phyloP scores from a whole-genome alignment of 371 early-diverging fungal genomes.

The Funneliformis caledonium region DNA sequence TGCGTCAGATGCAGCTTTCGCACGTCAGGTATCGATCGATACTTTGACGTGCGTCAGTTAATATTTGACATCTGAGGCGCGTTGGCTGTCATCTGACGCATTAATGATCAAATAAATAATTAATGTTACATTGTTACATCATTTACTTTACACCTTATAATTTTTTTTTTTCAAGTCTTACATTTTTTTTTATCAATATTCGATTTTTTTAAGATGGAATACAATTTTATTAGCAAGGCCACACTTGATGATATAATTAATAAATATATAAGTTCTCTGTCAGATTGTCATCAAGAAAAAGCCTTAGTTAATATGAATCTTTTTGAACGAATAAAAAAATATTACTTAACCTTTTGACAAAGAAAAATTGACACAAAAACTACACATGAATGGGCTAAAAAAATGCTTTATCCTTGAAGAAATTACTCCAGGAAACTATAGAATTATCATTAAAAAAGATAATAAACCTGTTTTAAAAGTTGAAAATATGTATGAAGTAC shows the following conservation, averaged over 20 bases:
- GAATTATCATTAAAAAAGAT: background rate
- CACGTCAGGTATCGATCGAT: too few species aligned
- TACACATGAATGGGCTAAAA: background rate
- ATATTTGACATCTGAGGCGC: too few species aligned
- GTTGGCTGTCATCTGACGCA: too few species aligned
- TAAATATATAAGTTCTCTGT: background rate
- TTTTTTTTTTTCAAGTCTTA: too few species aligned
- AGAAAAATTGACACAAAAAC: background rate
- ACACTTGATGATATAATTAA: conserved; percentile 24
- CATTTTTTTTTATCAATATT: too few species aligned
- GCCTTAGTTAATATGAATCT: conserved; percentile 8
- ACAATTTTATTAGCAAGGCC: background rate
- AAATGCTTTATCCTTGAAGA: background rate
- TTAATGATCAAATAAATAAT: too few species aligned
- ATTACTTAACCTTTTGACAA: background rate
- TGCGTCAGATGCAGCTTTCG: too few species aligned
- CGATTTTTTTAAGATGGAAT: background rate
- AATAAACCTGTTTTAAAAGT: background rate
- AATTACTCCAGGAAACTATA: conserved; percentile 1
- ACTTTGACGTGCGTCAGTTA: too few species aligned
- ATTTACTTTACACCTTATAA: too few species aligned
- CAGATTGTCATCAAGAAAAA: background rate
- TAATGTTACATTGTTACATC: too few species aligned
- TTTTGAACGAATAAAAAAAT: conserved; percentile 18
- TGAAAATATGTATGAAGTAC: conserved; percentile 18